Evolutionary conservation across 768 basidiomycete species (phyloP), one percentile per base, ranked within the genome.

Genomic region (Hericium erinaceus): DNA sequence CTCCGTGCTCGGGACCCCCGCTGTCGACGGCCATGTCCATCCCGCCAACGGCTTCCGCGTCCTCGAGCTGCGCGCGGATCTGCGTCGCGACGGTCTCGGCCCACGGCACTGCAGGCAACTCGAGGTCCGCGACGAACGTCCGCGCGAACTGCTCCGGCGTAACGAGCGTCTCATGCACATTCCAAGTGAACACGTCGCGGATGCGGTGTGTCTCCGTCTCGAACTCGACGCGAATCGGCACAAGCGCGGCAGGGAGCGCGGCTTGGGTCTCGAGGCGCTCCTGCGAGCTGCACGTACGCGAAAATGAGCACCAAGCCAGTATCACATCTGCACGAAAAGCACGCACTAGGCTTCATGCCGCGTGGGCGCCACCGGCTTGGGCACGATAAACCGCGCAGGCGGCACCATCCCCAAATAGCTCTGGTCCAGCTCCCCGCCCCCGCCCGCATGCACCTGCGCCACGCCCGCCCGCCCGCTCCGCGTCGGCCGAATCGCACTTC

Each of bases 151-250:
- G 75, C 57, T 90, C 85, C 0, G 95, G 94, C 24, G 84, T 87
- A 64, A 95, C 85, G 60, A 91, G 72, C n/a, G 76, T 74, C 72
- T 98, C 95, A 67, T 92, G 83, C 49, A 94, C 71, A 65, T 98
- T 97, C 97, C 97, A 99, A 11, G 92, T 81, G 69, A 99, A 98
- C 66, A 87, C 88, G 67, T 99, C 97, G 44, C 95, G 86, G 68
- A 99, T 83, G 65, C 95, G 78, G 66, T 91, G 90, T 0, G 88
- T 88, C 11, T 92, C 91, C 11, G 89, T 92, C 68, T 98, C 95
- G 65, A 99, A 84, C 64, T 98, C 95, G 54, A 99, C 89, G 49
- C 92, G 90, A 58, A 99, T 92, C 3, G 97, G 97, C 12, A 98
- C 83, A 38, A 95, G 82, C 4, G 78, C 68, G 2, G 78, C 75